These are phyloP conservation scores for Penicillium samsonianum DNA, from an alignment of 495 filamentous ascomycete genomes.

Conservation along the genomic window DNA sequence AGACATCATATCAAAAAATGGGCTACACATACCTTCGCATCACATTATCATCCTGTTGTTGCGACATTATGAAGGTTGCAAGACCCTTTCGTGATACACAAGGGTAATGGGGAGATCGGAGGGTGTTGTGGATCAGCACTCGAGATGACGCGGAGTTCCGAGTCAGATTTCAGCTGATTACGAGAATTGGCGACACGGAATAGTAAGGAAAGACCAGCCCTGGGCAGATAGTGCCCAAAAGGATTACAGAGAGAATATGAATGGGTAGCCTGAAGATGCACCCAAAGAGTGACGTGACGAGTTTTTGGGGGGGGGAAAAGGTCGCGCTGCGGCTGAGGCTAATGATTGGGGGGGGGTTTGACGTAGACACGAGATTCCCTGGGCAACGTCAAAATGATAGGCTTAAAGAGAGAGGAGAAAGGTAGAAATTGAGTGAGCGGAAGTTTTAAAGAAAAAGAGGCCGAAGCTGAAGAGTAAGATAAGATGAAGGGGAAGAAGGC, in stretches of 20 bases:
- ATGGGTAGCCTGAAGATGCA: conserved; percentile 25
- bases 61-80: conserved; percentile 51
- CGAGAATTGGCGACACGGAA: conserved; percentile 16
- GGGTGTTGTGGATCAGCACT: conserved; percentile 13
- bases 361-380: conserved; percentile 7
- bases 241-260: conserved; percentile 5
- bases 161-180: conserved; percentile 16
- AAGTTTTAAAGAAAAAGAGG: conserved; percentile 12
- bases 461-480: conserved; percentile 11
- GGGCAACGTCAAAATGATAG: neutral
- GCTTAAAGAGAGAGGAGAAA: conserved; percentile 18
- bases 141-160: conserved; percentile 4
- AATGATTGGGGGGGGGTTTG: conserved; percentile 1
- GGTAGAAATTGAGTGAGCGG: conserved; percentile 10
- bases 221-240: conserved; percentile 23
- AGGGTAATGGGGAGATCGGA: conserved; percentile 11
- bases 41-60: conserved; percentile 65
- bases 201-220: conserved; percentile 20
- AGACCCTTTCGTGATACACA: conserved; percentile 13
- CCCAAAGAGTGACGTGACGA: conserved; percentile 25
- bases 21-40: conserved; percentile 65
- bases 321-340: conserved; percentile 26
- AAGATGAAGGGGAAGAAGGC: conserved; percentile 16
- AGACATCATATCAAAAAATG: conserved; percentile 9
- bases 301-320: conserved; percentile 19